Conservation (phyloP, 169 alveolate species). For the Eimeria zaria region DNA sequence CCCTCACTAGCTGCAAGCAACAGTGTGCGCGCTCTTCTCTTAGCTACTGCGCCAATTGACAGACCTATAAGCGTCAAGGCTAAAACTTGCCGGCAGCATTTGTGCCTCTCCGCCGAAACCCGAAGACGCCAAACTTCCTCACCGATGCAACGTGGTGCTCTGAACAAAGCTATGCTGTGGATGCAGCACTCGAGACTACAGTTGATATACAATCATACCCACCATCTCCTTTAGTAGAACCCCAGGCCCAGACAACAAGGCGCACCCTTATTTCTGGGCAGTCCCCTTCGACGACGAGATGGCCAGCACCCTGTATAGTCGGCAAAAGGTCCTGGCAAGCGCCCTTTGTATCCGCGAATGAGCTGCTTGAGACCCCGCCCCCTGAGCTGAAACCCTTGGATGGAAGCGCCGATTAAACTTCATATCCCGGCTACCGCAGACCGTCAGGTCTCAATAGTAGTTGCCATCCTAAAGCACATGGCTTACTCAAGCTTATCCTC, state of each 20-base stretch:
- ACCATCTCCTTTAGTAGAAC: neutral
- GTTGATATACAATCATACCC: neutral
- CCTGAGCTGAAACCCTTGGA: neutral
- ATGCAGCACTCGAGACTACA: neutral
- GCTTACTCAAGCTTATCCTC: neutral
- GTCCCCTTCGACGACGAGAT: neutral
- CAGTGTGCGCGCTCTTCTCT: neutral
- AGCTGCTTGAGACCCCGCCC: neutral
- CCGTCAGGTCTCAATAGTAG: neutral
- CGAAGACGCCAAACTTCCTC: neutral
- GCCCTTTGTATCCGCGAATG: neutral
- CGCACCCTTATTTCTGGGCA: neutral
- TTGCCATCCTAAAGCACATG: neutral
- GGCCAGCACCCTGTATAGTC: neutral
- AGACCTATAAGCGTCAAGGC: neutral
- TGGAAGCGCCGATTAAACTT: neutral
- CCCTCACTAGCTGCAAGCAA: neutral
- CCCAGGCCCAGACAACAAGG: neutral
- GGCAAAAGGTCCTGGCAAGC: neutral
- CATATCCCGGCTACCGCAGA: neutral
- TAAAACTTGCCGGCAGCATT: no score
- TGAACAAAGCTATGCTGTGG: neutral
- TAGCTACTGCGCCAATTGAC: neutral
- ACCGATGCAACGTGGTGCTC: neutral
- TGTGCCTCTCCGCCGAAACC: neutral